These are phyloP conservation scores for Russula compacta DNA, from an alignment of 768 basidiomycete species.

Conservation along the genomic window DNA sequence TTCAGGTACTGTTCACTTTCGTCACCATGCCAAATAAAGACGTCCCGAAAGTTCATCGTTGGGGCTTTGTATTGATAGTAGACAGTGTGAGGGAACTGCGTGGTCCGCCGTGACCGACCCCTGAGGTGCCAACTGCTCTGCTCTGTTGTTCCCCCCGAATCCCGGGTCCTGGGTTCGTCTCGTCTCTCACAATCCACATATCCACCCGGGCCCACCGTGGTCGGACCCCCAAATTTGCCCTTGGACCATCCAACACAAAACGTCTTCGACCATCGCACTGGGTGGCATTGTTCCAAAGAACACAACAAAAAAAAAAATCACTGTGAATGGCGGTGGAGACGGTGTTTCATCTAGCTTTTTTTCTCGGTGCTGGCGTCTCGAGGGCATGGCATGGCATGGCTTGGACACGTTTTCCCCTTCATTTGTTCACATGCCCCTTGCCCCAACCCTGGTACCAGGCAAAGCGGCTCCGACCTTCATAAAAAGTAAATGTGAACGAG, in stretches of 20 bases:
- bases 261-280: not conserved
- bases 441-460: constrained; percentile 17
- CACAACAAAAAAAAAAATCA: not conserved
- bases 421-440: constrained; percentile 14
- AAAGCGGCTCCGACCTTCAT: not conserved
- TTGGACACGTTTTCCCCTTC: constrained; percentile 5
- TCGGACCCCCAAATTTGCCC: not conserved
- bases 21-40: too few species aligned
- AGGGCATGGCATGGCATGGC: constrained; percentile 4
- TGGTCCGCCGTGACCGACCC: too few species aligned
- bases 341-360: not conserved
- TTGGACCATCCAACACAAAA: not conserved
- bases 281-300: too few species aligned
- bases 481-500: not conserved
- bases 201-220: too few species aligned
- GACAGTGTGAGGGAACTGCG: too few species aligned
- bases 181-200: too few species aligned
- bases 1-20: too few species aligned
- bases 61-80: too few species aligned
- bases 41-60: too few species aligned
- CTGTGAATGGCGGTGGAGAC: not conserved
- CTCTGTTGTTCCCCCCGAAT: too few species aligned
- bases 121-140: too few species aligned
- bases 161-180: too few species aligned
- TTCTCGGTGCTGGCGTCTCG: not conserved